Base-by-base conservation (phyloP, 768 basidiomycete species). In the Hemileccinum rubropunctum region DNA sequence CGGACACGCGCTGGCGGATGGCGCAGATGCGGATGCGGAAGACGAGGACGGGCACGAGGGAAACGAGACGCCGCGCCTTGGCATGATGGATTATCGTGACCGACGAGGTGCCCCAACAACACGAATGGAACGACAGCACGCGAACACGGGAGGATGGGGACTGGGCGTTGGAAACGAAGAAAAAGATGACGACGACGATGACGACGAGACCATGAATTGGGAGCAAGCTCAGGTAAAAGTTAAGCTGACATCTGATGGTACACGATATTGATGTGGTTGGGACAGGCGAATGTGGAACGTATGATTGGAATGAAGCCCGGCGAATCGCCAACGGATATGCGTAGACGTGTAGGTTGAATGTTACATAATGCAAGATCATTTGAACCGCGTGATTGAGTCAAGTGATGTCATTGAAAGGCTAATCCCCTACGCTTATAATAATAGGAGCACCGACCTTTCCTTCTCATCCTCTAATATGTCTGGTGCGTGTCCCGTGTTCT, bases 111-210 rank as follows among this genome's bases (percentile, higher is more conserved):
- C 35, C 13, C 50, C 49, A 2, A n/a, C 36, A 14, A 47, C 74
- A 75, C 18, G 60, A 80, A 15, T 62, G 73, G 78, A 53, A 11
- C 50, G 52, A 35, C 68, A 59, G 8, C 66, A 58, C 34, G 76
- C 74, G 14, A 82, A 79, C 53, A 72, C 77, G n/a, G 84, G 85
- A 12, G 87, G 87, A 13, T 90, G 87, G 87, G 88, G 86, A 3
- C 70, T 88, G 2, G 88, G 84, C 7, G 77, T 72, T 6, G 80
- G 81, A 23, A 73, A 80, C 51, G 79, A 80, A 47, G 81, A 80
- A 43, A 79, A 67, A 18, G 80, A 79, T 17, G 83, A 78, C 3
- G 84, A 84, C 6, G 84, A 86, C 32, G 83, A 86, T 7, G 84
- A 85, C 17, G 83, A 82, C 20, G 83, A 82, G 43, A 62, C 71